Evolutionary conservation across 2,329 filamentous ascomycete species (phyloP).

Genomic region (Fusarium domesticum): DNA sequence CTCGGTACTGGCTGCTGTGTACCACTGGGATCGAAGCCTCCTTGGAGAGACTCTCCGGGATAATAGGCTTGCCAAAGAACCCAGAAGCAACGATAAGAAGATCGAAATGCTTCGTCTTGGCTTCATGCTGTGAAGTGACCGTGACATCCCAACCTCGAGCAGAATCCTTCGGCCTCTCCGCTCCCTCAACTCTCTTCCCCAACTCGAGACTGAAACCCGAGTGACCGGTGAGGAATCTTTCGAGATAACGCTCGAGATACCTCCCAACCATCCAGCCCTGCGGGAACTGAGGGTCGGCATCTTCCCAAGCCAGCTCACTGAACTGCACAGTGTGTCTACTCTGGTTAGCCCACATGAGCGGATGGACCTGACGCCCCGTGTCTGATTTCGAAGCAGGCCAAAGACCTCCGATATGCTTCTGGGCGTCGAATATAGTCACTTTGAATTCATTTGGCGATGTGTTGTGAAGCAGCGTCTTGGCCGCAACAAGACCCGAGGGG

Average conservation of each 20-base stretch:
- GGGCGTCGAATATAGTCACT: constrained; percentile 68
- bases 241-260: constrained; percentile 65
- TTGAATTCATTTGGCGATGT: constrained; percentile 54
- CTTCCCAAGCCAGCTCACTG: constrained; percentile 69
- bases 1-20: constrained; percentile 67
- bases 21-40: constrained; percentile 48
- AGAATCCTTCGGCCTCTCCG: constrained; percentile 34
- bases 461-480: constrained; percentile 69
- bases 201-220: constrained; percentile 46
- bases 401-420: constrained; percentile 68
- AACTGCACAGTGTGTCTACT: constrained; percentile 73
- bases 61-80: constrained; percentile 64
- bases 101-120: constrained; percentile 59
- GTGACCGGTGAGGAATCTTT: constrained; percentile 51
- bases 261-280: constrained; percentile 72
- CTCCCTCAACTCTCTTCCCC: constrained; percentile 45
- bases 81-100: constrained; percentile 70
- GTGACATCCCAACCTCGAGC: constrained; percentile 44
- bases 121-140: constrained; percentile 34
- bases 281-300: constrained; percentile 62
- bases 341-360: constrained; percentile 70
- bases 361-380: constrained; percentile 54
- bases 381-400: constrained; percentile 62
- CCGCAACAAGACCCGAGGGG: constrained; percentile 65
- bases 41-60: constrained; percentile 45